Evolutionary conservation across 2,329 filamentous ascomycete genomes (phyloP).

Genomic region (Penicillium sp.): DNA sequence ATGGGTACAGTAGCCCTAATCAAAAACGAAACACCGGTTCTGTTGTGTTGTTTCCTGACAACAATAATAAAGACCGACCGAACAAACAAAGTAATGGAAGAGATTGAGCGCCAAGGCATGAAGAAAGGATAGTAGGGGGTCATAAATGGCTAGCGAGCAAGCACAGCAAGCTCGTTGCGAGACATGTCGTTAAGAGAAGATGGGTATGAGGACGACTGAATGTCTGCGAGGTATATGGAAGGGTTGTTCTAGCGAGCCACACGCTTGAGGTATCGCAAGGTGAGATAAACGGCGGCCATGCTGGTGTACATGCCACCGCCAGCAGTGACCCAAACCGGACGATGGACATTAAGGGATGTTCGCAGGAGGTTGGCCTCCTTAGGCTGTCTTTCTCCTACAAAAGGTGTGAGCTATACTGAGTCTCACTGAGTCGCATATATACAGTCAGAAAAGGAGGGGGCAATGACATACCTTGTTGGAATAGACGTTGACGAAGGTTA

Average conservation of each 20-base stretch:
- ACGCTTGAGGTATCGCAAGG: constrained; percentile 32
- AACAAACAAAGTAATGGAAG: constrained; percentile 18
- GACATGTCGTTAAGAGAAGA: constrained; percentile 1
- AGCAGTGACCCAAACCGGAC: constrained; percentile 36
- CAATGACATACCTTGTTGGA: constrained; percentile 26
- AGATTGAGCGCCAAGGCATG: constrained; percentile 7
- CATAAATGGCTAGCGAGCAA: not conserved
- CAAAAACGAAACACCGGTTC: constrained; percentile 13
- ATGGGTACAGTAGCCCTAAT: constrained; percentile 27
- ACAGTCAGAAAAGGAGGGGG: not conserved
- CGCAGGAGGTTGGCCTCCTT: constrained; percentile 29
- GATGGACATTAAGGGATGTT: constrained; percentile 34
- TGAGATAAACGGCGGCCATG: constrained; percentile 33
- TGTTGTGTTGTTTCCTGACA: constrained; percentile 17
- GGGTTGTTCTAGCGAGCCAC: constrained; percentile 15
- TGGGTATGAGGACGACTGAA: not conserved
- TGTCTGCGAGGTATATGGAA: not conserved
- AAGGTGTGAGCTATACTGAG: constrained; percentile 8
- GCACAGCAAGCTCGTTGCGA: not conserved
- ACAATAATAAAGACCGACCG: constrained; percentile 6
- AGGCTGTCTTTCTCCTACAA: constrained; percentile 28
- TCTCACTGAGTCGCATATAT: not conserved
- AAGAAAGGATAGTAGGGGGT: constrained; percentile 4
- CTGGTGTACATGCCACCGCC: constrained; percentile 34
- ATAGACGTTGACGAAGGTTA: constrained; percentile 25